These are phyloP conservation scores for Linnemannia schmuckeri DNA, from an alignment of 192 early-diverging fungal genomes.

Conservation along the genomic window DNA sequence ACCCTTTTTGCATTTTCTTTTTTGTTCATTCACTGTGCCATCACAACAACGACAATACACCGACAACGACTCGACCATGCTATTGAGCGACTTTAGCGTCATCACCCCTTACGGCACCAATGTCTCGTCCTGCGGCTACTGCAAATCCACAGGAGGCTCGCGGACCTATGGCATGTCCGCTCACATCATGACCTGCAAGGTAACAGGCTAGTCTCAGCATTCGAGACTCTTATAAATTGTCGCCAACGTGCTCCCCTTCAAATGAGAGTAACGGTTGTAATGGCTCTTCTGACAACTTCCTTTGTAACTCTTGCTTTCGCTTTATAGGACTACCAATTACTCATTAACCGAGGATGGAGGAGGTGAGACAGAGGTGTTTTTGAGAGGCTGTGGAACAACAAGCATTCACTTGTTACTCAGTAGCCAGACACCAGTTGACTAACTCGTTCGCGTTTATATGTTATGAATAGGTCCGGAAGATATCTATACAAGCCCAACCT, in stretches of 20 bases:
- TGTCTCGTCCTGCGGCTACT: conserved; percentile 76
- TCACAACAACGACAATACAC: not conserved
- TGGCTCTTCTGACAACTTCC: not conserved
- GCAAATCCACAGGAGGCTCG: conserved; percentile 66
- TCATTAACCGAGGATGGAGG: conserved; percentile 84
- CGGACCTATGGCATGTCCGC: conserved; percentile 74
- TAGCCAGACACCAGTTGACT: not conserved
- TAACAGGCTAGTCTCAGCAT: not conserved
- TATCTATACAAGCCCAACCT: conserved; percentile 84
- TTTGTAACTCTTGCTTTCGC: not conserved
- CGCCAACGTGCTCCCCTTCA: not conserved
- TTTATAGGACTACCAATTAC: conserved; percentile 69
- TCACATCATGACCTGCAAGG: conserved; percentile 63
- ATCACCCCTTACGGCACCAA: conserved; percentile 45
- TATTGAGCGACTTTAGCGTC: conserved; percentile 35
- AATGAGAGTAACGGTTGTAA: not conserved
- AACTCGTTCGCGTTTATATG: not conserved
- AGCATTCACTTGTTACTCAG: not conserved
- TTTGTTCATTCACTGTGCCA: not conserved
- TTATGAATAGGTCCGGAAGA: conserved; percentile 63
- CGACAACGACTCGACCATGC: conserved; percentile 9
- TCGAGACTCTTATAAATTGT: not conserved
- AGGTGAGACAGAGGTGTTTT: conserved; percentile 53
- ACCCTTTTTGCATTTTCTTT: not conserved
- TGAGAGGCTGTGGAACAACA: not conserved